These are phyloP conservation scores for Ammopiptanthus mongolicus DNA, from an alignment of 306 rosid genomes.

Conservation along the genomic window DNA sequence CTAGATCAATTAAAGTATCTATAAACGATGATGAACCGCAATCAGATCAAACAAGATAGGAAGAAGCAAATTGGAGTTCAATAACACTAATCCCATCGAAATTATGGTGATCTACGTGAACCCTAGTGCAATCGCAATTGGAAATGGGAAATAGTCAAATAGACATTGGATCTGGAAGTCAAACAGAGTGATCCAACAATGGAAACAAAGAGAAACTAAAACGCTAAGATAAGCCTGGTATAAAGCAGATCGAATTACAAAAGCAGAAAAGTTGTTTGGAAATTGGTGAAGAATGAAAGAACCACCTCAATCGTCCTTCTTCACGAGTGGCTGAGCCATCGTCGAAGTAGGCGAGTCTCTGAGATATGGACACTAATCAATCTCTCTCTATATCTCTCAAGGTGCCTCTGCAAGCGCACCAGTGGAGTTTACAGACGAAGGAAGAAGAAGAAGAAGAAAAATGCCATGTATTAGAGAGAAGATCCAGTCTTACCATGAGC, in stretches of 20 bases:
- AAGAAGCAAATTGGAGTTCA: constrained; percentile 22
- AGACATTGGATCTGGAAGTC: constrained; percentile 51
- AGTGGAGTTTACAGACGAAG: constrained; percentile 14
- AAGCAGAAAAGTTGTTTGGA: background rate
- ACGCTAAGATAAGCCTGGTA: background rate
- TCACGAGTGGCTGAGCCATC: constrained; percentile 92
- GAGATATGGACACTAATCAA: constrained; percentile 45
- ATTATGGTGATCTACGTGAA: constrained; percentile 10
- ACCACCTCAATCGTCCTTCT: constrained; percentile 97
- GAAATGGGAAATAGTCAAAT: constrained; percentile 11
- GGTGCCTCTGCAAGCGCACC: constrained; percentile 35
- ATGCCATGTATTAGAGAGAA: background rate
- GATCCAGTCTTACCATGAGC: background rate
- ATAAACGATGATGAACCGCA: background rate
- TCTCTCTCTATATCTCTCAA: background rate
- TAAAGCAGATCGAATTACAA: constrained; percentile 28
- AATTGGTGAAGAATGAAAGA: background rate
- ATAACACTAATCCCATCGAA: constrained; percentile 23
- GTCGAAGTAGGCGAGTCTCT: constrained; percentile 23
- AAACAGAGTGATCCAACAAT: constrained; percentile 28
- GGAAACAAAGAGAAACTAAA: background rate
- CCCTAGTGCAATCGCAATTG: constrained; percentile 6
- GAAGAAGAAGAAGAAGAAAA: constrained; percentile 6
- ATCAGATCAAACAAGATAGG: constrained; percentile 30
- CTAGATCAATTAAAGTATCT: constrained; percentile 3